Evolutionary conservation across 129 eudicot genomes (phyloP).

Genomic region (Pseudognaphalium luteoalbum): DNA sequence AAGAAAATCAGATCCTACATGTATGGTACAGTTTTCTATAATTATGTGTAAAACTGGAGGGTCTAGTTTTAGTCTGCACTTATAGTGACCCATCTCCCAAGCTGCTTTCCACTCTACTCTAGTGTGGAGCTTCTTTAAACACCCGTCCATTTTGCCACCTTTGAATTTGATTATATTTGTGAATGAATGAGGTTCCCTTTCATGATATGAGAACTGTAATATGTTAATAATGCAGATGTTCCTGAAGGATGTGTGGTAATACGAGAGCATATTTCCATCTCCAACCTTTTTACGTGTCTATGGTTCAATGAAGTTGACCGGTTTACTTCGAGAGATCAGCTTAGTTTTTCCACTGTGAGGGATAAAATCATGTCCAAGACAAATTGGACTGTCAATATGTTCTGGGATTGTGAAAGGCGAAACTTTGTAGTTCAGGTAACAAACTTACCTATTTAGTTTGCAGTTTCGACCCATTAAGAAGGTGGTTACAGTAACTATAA

Average conservation of each 20-base stretch:
- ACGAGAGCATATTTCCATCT: constrained; percentile 83
- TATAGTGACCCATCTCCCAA: not conserved
- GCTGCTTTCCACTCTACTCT: too few relatives aligned
- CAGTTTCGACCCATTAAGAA: not conserved
- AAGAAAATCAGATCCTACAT: not conserved
- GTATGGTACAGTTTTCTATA: not conserved
- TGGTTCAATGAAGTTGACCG: constrained; percentile 98
- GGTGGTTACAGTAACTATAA: too few relatives aligned
- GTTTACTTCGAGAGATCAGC: constrained; percentile 89
- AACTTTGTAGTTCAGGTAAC: constrained; percentile 84
- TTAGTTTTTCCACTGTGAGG: constrained; percentile 86
- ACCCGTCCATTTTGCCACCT: not conserved
- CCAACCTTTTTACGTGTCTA: constrained; percentile 80
- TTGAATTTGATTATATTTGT: not conserved
- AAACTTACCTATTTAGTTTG: not conserved
- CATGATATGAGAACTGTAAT: not conserved
- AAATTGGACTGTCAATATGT: constrained; percentile 82
- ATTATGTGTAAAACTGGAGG: not conserved
- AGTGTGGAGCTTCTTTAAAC: too few relatives aligned
- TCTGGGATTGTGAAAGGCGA: constrained; percentile 87
- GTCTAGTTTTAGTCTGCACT: not conserved
- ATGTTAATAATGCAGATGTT: constrained; percentile 58
- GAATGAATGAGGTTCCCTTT: not conserved
- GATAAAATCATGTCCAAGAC: constrained; percentile 67
- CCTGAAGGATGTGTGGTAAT: constrained; percentile 92